Conservation (phyloP, 106 monocot species). For the Gastrodia elata region DNA sequence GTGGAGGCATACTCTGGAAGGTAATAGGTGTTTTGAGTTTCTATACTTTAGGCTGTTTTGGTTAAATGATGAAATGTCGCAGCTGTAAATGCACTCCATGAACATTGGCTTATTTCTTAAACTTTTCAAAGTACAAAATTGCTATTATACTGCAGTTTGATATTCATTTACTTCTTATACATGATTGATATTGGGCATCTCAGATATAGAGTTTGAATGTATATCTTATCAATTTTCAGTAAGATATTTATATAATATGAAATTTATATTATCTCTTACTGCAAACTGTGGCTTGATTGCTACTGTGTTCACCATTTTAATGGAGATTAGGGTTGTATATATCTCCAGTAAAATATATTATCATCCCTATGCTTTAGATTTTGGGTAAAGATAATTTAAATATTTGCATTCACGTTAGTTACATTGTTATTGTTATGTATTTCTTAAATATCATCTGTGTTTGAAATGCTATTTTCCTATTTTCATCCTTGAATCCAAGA, state of each 20-base stretch:
- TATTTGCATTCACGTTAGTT: neutral
- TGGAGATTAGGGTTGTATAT: neutral
- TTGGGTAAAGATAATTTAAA: neutral
- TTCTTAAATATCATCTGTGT: no score
- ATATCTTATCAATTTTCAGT: neutral
- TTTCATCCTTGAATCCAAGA: no score
- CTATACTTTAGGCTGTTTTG: neutral
- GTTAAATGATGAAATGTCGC: neutral
- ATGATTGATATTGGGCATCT: neutral
- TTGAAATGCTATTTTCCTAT: no score
- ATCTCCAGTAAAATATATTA: neutral
- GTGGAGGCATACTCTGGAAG: slow-evolving; percentile 98
- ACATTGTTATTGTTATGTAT: no score
- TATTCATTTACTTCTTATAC: neutral
- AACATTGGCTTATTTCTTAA: neutral
- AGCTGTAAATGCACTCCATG: neutral
- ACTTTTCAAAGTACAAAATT: neutral
- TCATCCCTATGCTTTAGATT: neutral
- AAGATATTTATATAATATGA: neutral
- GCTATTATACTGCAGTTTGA: neutral
- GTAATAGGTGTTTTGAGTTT: slow-evolving; percentile 20
- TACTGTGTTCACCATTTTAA: neutral
- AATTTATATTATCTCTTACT: neutral
- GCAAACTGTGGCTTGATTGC: neutral
- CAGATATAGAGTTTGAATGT: neutral